A percentile compares a stretch with the other conserved stretches of the same genome.
Conservation (phyloP, 176 grass and related monocot species). For the Phragmites australis region DNA sequence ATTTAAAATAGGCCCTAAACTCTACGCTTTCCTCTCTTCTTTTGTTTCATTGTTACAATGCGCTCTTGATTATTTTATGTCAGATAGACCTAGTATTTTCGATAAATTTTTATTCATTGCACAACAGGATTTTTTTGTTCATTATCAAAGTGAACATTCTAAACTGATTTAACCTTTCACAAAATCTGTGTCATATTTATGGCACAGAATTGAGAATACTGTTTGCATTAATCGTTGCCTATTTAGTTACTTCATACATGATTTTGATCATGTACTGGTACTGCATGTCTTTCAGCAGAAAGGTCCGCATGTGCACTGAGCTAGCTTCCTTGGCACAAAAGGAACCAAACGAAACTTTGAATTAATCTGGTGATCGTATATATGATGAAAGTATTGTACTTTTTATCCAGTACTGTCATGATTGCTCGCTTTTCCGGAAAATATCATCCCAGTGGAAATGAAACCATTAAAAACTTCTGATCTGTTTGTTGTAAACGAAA, state of each 20-base stretch:
- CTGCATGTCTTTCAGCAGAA: slow-evolving; percentile 27
- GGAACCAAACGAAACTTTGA: slow-evolving; percentile 30
- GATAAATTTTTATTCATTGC: neutral
- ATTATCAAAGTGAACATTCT: neutral
- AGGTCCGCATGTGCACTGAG: slow-evolving; percentile 31
- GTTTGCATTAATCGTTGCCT: neutral
- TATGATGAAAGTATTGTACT: slow-evolving; percentile 49
- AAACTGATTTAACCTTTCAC: neutral
- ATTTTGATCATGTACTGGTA: neutral
- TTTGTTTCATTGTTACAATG: neutral
- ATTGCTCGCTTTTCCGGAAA: slow-evolving; percentile 44
- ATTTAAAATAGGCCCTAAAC: neutral
- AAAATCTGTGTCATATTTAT: too few relatives aligned
- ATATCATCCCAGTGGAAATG: slow-evolving; percentile 30
- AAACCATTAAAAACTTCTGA: slow-evolving; percentile 16
- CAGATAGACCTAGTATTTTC: neutral
- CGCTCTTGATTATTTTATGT: slow-evolving; percentile 32
- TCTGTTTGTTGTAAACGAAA: slow-evolving; percentile 23
- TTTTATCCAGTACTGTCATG: slow-evolving; percentile 54
- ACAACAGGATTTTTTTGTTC: neutral
- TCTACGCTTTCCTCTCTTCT: neutral
- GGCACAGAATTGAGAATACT: too few relatives aligned
- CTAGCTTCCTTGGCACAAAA: slow-evolving; percentile 63
- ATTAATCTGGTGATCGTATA: slow-evolving; percentile 44
- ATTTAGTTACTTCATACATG: neutral